Percentiles rank a stretch among this genome's conserved stretches.
Evolutionary conservation across 345 rosid genomes (phyloP).

Genomic region (Zanthoxylum bungeanum): DNA sequence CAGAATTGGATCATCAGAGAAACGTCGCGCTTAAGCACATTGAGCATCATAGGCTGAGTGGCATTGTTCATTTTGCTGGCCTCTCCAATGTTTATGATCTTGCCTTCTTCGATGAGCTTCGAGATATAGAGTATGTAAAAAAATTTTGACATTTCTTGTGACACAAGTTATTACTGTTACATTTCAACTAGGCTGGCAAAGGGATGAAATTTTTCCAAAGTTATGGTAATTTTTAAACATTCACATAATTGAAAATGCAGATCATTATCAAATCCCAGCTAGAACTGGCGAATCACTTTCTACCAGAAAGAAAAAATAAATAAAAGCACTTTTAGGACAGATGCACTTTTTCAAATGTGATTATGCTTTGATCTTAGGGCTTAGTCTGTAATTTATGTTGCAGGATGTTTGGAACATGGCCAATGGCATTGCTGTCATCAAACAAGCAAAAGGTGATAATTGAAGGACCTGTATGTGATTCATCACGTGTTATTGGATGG

Average conservation of each 20-base stretch:
- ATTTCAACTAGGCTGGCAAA: not conserved
- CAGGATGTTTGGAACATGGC: constrained; percentile 93
- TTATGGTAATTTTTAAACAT: too few relatives aligned
- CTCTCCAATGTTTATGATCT: constrained; percentile 78
- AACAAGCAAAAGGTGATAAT: constrained; percentile 59
- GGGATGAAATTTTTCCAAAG: constrained; percentile 1
- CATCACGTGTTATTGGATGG: constrained; percentile 86
- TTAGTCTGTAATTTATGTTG: too few relatives aligned
- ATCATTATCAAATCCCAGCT: too few relatives aligned
- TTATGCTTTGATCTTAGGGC: too few relatives aligned
- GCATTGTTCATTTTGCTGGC: constrained; percentile 80
- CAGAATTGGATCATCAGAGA: constrained; percentile 72
- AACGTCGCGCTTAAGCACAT: constrained; percentile 78
- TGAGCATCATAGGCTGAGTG: constrained; percentile 69
- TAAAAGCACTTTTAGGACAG: too few relatives aligned
- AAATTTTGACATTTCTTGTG: not conserved
- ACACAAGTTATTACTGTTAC: not conserved
- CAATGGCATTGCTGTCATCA: constrained; percentile 65
- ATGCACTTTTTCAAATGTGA: too few relatives aligned
- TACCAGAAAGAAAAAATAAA: too few relatives aligned
- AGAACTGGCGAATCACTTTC: too few relatives aligned
- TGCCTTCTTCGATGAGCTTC: constrained; percentile 70
- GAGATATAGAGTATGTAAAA: constrained; percentile 79
- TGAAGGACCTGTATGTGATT: constrained; percentile 86
- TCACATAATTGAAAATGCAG: too few relatives aligned